Conservation (phyloP, 2,329 filamentous ascomycete species). For the Anthostomella pinea region DNA sequence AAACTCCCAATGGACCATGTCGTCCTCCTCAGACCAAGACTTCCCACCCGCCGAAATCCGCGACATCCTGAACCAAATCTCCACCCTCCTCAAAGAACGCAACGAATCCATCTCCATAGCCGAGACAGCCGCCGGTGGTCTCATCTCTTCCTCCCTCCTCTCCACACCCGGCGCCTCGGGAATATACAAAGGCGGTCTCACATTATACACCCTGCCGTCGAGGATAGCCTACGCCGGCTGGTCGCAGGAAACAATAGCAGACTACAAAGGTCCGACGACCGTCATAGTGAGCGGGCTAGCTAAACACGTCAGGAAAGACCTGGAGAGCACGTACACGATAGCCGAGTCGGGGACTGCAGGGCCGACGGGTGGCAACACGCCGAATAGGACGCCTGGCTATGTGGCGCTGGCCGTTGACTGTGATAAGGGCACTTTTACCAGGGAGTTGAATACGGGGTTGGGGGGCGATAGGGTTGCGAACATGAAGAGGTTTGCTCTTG, state of each 20-base stretch:
- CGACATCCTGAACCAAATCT: constrained; percentile 46
- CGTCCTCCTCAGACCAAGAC: no score
- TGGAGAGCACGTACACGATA: constrained; percentile 55
- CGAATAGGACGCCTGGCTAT: constrained; percentile 60
- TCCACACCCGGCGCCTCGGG: constrained; percentile 55
- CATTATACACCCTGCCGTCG: constrained; percentile 58
- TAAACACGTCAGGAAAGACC: constrained; percentile 50
- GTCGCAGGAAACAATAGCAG: constrained; percentile 49
- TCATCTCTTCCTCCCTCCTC: constrained; percentile 58
- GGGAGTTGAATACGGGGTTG: constrained; percentile 54
- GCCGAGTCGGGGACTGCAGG: constrained; percentile 63
- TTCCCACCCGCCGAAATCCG: constrained; percentile 37
- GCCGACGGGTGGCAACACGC: constrained; percentile 54
- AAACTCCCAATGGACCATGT: no score
- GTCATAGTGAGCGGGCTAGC: constrained; percentile 56
- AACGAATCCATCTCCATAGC: constrained; percentile 58
- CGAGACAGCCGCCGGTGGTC: constrained; percentile 63
- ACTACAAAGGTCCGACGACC: constrained; percentile 58
- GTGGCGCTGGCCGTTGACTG: constrained; percentile 60
- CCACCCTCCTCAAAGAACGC: constrained; percentile 49
- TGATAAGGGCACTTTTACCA: constrained; percentile 47
- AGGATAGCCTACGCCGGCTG: constrained; percentile 59
- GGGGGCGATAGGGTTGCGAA: constrained; percentile 54
- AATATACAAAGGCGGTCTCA: constrained; percentile 61
- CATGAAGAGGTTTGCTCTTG: constrained; percentile 61